Evolutionary conservation across 352 stramenopile genomes (phyloP).

Genomic region (Phytophthora fragariaefolia): DNA sequence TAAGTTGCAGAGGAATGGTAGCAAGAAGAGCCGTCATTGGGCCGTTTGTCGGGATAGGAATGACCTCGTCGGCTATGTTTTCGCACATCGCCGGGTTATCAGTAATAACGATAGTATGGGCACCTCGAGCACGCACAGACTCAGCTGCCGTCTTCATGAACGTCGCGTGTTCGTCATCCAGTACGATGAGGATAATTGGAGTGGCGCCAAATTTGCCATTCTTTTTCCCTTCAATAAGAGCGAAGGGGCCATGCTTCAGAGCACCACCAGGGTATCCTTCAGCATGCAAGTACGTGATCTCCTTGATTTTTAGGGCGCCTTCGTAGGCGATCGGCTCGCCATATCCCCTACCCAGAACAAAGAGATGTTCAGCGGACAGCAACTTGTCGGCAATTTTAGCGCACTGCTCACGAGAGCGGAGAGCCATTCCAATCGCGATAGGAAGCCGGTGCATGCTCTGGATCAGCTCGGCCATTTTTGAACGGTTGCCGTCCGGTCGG

Average conservation of each 20-base stretch:
- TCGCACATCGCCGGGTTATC: constrained; percentile 95
- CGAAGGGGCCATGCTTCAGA: constrained; percentile 99
- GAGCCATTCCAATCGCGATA: constrained; percentile 98
- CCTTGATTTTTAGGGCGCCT: constrained; percentile 99
- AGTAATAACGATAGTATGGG: constrained; percentile 98
- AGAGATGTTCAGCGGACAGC: constrained; percentile 93
- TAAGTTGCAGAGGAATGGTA: constrained; percentile 97
- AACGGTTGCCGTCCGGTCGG: constrained; percentile 77
- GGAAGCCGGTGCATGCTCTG: constrained; percentile 96
- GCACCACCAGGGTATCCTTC: constrained; percentile 98
- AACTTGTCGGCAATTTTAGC: constrained; percentile 90
- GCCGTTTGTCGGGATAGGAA: constrained; percentile 97
- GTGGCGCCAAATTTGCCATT: constrained; percentile 95
- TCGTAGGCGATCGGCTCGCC: constrained; percentile 96
- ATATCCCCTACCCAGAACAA: constrained; percentile 95
- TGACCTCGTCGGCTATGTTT: constrained; percentile 93
- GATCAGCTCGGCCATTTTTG: constrained; percentile 92
- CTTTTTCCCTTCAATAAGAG: constrained; percentile 96
- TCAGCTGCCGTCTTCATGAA: constrained; percentile 96
- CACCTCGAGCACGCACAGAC: constrained; percentile 96
- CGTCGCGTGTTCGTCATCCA: constrained; percentile 97
- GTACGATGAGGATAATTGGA: constrained; percentile 97
- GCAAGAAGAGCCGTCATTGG: constrained; percentile 96
- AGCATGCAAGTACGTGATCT: constrained; percentile 99
- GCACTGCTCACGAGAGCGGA: constrained; percentile 94